A percentile compares a stretch with the other conserved stretches of the same genome.
These are phyloP conservation scores for Pyracantha coccinea DNA, from an alignment of 331 rosid genomes.

Conservation along the genomic window DNA sequence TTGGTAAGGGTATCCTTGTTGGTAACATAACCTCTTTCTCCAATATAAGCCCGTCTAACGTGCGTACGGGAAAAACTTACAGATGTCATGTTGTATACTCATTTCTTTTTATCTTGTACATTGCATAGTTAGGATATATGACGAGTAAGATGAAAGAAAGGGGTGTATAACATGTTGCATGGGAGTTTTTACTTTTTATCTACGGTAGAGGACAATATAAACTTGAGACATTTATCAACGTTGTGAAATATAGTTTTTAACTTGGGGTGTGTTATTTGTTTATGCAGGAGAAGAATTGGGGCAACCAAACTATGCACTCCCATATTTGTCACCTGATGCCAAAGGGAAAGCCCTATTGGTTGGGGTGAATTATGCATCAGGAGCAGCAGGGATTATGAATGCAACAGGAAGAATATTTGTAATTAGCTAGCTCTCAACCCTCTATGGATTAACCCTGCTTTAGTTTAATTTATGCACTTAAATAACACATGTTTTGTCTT, in stretches of 20 bases:
- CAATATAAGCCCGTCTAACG: too few species aligned
- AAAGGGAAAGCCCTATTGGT: slow-evolving; percentile 47
- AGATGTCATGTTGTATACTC: too few species aligned
- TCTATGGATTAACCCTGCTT: neutral
- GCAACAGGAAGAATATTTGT: slow-evolving; percentile 97
- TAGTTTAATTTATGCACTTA: neutral
- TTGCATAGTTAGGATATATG: too few species aligned
- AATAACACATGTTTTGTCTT: neutral
- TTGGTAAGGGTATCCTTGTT: slow-evolving; percentile 37
- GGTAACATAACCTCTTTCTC: neutral
- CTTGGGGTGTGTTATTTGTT: neutral
- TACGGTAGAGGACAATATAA: too few species aligned
- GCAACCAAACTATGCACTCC: slow-evolving; percentile 53
- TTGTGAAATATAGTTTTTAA: too few species aligned
- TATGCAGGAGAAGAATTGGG: slow-evolving; percentile 83
- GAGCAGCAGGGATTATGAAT: slow-evolving; percentile 88
- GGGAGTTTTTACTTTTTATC: too few species aligned
- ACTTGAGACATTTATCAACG: too few species aligned
- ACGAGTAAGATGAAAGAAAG: too few species aligned
- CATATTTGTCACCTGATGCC: slow-evolving; percentile 71
- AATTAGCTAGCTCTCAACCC: slow-evolving; percentile 12
- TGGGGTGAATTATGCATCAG: slow-evolving; percentile 96
- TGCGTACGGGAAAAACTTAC: too few species aligned
- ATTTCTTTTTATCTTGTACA: too few species aligned
- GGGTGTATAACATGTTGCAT: too few species aligned